A percentile compares a stretch with the other conserved stretches of the same genome.
Conservation (phyloP, 192 early-diverging fungal species). For the Kickxella alabastrina region DNA sequence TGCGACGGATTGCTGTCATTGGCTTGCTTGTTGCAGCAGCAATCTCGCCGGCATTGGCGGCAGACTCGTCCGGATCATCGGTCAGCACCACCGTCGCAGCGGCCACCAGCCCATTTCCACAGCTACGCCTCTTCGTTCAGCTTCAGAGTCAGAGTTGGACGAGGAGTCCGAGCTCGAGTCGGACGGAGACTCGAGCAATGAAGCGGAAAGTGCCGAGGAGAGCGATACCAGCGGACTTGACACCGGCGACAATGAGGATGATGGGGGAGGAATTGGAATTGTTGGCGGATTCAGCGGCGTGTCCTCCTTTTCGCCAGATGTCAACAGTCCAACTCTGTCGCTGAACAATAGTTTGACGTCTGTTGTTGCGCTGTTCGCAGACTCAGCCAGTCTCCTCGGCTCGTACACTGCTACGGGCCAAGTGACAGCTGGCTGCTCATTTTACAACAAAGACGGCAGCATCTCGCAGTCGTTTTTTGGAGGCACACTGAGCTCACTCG, state of each 20-base stretch:
- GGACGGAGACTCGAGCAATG: not conserved
- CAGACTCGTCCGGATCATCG: constrained; percentile 2
- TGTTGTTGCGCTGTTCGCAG: constrained; percentile 32
- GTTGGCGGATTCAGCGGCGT: constrained; percentile 51
- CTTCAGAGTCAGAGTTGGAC: not conserved
- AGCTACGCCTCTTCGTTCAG: not conserved
- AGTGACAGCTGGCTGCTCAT: constrained; percentile 30
- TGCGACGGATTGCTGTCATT: constrained; percentile 15
- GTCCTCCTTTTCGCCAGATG: constrained; percentile 32
- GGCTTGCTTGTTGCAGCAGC: constrained; percentile 16
- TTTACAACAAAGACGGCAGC: constrained; percentile 33
- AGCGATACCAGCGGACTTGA: not conserved
- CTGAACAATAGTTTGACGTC: constrained; percentile 35
- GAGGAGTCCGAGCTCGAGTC: constrained; percentile 1
- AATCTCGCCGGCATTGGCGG: constrained; percentile 23
- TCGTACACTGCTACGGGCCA: constrained; percentile 23
- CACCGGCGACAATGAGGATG: not conserved
- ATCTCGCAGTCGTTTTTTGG: constrained; percentile 36
- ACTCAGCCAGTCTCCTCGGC: constrained; percentile 24
- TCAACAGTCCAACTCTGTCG: constrained; percentile 17
- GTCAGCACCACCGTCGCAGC: not conserved
- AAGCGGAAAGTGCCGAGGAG: constrained; percentile 3
- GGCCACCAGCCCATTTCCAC: not conserved
- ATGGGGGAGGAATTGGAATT: constrained; percentile 47
- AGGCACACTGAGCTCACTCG: constrained; percentile 36